Evolutionary conservation across 1,139 yeast species (phyloP), one percentile per base, ranked within the genome.

Genomic region (Taphrina flavorubra): DNA sequence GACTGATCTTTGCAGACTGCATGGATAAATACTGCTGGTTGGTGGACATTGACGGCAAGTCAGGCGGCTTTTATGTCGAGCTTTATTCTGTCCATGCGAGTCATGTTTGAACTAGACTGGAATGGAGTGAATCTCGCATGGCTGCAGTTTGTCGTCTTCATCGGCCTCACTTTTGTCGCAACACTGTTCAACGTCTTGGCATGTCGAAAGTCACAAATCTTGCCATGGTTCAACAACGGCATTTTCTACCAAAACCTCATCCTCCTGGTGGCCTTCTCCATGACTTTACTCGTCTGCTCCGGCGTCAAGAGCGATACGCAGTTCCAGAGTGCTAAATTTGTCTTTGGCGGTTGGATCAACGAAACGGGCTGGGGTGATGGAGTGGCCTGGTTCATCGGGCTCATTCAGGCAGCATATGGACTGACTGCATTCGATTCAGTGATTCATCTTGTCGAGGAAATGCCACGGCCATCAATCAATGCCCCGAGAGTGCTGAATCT

Each of bases 381-480:
- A 6, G 65, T 65, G 18, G 53, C 67, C 11, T 65, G 59, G 64
- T 55, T 65, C 20, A 51, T 65, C 34, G 68, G 68, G 1, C 46
- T 64, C 20, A 55, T 64, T 64, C 68, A 55, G 34, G 68, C 62
- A 25, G 62, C 90, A 44, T 89, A 89, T 77, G 89, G 94, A 31
- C 80, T 89, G 73, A 89, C 90, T 71, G 96, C 96, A 0, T 90
- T 88, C 76, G 95, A 95, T 34, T 86, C 90, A 84, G 80, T 90
- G 42, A 90, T 91, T 25, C 87, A 94, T 8, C 84, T 90, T 82
- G 86, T 92, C 51, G 96, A 90, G 76, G 96, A 90, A 78, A 94
- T 90, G 14, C 86, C 86, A 73, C 82, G 81, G 44, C 94, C 68
- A 7, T 37, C 49, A 10, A 56, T 82, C 72, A 87, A 86, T 68